A percentile compares a stretch with the other conserved stretches of the same genome.
Evolutionary conservation across 352 stramenopile species (phyloP).

Genomic region (Aphanomyces euteiches): DNA sequence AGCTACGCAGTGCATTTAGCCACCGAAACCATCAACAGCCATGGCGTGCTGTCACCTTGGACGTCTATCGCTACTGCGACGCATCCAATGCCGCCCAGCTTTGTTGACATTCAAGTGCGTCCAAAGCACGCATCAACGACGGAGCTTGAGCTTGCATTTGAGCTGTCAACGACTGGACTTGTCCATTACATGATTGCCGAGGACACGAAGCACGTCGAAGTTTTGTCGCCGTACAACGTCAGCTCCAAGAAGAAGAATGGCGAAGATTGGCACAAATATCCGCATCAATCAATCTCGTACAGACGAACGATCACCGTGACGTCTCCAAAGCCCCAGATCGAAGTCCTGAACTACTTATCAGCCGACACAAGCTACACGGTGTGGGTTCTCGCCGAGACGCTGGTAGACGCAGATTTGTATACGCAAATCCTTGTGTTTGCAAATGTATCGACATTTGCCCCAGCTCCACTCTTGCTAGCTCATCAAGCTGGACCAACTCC

Average conservation of each 20-base stretch:
- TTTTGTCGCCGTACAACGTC: conserved; percentile 69
- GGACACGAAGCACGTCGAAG: conserved; percentile 46
- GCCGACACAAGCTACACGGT: conserved; percentile 61
- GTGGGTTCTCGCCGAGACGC: conserved; percentile 54
- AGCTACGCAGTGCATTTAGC: conserved; percentile 52
- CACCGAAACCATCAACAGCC: conserved; percentile 48
- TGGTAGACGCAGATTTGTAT: conserved; percentile 58
- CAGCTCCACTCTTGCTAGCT: conserved; percentile 58
- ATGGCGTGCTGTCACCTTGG: conserved; percentile 55
- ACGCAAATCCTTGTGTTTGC: conserved; percentile 43
- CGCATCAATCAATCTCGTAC: conserved; percentile 51
- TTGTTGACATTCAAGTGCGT: conserved; percentile 43
- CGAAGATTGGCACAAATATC: conserved; percentile 57
- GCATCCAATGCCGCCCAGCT: conserved; percentile 42
- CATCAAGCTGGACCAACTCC: conserved; percentile 63
- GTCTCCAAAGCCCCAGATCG: conserved; percentile 38
- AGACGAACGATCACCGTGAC: conserved; percentile 43
- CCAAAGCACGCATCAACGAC: conserved; percentile 72
- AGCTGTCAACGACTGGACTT: conserved; percentile 55
- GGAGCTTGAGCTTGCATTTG: conserved; percentile 55
- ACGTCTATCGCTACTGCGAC: conserved; percentile 43
- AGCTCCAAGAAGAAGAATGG: conserved; percentile 48
- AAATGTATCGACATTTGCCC: conserved; percentile 54
- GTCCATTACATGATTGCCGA: conserved; percentile 69
- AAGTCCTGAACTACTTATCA: conserved; percentile 59